Evolutionary conservation across 2,329 filamentous ascomycete genomes (phyloP), one percentile per base, ranked within the genome.

Genomic region (Nigrospora sphaerica): DNA sequence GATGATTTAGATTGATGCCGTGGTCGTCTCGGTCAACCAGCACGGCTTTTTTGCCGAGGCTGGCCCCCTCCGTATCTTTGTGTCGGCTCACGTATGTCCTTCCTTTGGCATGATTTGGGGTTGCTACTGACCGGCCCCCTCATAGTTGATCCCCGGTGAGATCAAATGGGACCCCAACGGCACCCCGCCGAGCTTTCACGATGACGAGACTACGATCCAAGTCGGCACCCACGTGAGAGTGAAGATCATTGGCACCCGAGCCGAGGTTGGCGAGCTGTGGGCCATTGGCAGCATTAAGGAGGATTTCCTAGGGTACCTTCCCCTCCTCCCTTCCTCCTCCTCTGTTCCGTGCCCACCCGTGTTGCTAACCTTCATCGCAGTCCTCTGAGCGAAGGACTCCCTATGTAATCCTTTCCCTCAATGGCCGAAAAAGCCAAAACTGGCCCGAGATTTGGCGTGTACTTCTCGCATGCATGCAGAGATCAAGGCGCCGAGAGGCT

Each of bases 261-360:
- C 88, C 53, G 93, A 97, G 65, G 88, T 97, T 44, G 89, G 88
- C 52, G 86, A 88, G 64, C 95, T 98, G 80, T 96, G 87, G 77
- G 93, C 92, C 34, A 95, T 98, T 65, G 93, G 91, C 50, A 97
- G 89, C 56, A 96, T 98, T 72, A 95, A 95, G 70, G 92, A 85
- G 62, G 82, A 86, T 61, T 86, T 83, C 60, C 74, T 86, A 36
- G 82, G 82, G 82, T 85, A 73, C 54, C 64, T 62, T 45, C 47
- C 47, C 51, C 42, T 42, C 49, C 39, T 31, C 39, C 16, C 19
- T 33, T 14, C 46, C 18, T 18, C 19, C 18, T 18, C 19, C 14
- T 7, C 38, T 39, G 38, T 10, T 6, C 23, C 7, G 23, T 28
- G 23, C 23, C 23, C 23, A 28, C 34, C 34, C 13, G 34, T 36